Evolutionary conservation across 2,329 filamentous ascomycete species (phyloP), one percentile per base, ranked within the genome.

Genomic region (Apiospora kogelbergensis): DNA sequence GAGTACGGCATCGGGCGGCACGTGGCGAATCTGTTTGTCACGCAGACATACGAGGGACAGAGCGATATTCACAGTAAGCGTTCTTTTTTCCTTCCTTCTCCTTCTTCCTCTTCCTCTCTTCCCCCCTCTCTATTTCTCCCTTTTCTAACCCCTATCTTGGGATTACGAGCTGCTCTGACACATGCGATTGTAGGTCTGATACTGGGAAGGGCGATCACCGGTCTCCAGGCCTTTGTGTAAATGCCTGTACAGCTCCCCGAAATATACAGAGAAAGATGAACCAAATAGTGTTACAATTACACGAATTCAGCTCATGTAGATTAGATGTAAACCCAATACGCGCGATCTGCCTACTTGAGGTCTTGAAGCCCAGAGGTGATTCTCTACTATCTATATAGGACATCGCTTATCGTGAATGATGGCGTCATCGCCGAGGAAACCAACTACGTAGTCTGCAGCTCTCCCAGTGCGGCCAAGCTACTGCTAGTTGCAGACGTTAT

Each of bases 21-120:
- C 83, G 96, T 98, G 70, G 91, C 95, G 68, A 99, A 99, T 80
- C 81, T 99, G 72, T 99, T 97, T 80, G 96, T 99, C 67, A 97
- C 95, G 68, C 95, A 98, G 83, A 98, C 95, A 1, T 99, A 99
- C 75, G 96, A 99, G 83, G 96, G 96, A 26, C 96, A 98, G 82
- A 98, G 95, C 78, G 96, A 98, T 81, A 98, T 98, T 78, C 96
- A 98, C 81, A 89, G 94, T 95, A 83, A 87, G 92, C 71, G 17
- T 15, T 63, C 4, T 66, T 57, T 20, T n/a, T 7, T 20, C n/a
- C 6, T 22, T 9, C 20, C 20, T 45, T 20, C 44, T 65, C 71
- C 20, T 11, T 60, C 11, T 60, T 20, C n/a, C 24, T 57, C 37
- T 22, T 40, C 41, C 41, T 22, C 41, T 11, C 41, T n/a, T n/a